Percentiles rank a stretch among this genome's conserved stretches.
Evolutionary conservation across 768 basidiomycete genomes (phyloP).

Genomic region (Boletus pseudo-olivaceus): DNA sequence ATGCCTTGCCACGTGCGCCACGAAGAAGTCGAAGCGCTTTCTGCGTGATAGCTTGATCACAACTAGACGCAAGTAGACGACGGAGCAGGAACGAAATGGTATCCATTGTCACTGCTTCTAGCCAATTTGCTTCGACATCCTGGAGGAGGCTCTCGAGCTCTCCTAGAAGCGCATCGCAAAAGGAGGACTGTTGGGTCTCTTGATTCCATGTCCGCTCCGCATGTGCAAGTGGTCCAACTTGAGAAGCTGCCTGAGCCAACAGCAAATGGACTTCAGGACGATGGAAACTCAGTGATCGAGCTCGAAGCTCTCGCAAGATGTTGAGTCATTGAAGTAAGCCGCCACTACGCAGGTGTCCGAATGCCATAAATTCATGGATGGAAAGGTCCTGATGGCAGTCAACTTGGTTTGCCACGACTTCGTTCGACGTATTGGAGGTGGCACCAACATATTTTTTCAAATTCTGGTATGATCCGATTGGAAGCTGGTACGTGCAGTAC

Average conservation of each 20-base stretch:
- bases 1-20: conserved; percentile 27
- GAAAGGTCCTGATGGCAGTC: conserved; percentile 38
- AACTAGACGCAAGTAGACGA: conserved; percentile 34
- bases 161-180: conserved; percentile 32
- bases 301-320: conserved; percentile 40
- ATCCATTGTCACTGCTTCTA: conserved; percentile 28
- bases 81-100: conserved; percentile 31
- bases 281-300: conserved; percentile 36
- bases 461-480: conserved; percentile 28
- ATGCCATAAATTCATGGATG: conserved; percentile 44
- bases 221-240: conserved; percentile 32
- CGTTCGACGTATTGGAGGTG: conserved; percentile 40
- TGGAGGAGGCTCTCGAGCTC: conserved; percentile 34
- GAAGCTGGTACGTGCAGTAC: conserved; percentile 33
- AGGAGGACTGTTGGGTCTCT: conserved; percentile 30
- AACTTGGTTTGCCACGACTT: conserved; percentile 39
- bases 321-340: conserved; percentile 48
- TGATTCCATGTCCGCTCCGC: conserved; percentile 34
- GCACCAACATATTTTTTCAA: conserved; percentile 36
- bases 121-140: conserved; percentile 41
- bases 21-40: conserved; percentile 27
- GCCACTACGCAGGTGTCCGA: conserved; percentile 45
- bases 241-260: conserved; percentile 40
- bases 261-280: conserved; percentile 39
- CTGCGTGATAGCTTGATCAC: conserved; percentile 7